Conservation (phyloP, 2,329 filamentous ascomycete genomes). For the Ceratocystis diversiconidia region DNA sequence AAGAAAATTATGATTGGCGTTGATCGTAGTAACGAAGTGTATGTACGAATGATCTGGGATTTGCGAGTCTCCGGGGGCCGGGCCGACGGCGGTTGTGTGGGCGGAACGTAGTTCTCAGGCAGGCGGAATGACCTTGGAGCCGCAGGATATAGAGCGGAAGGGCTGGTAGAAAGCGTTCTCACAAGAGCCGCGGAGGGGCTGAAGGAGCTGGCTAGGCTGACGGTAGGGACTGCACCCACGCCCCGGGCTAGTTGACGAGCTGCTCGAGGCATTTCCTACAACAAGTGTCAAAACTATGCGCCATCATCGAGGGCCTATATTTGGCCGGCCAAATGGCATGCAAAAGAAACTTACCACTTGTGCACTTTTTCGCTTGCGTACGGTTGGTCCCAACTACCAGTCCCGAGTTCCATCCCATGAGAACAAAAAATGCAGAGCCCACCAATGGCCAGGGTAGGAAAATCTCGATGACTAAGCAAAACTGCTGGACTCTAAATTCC, state of each 20-base stretch:
- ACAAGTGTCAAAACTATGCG: not conserved
- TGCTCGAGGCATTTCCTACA: constrained; percentile 16
- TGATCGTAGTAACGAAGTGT: constrained; percentile 75
- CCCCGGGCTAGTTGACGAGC: constrained; percentile 15
- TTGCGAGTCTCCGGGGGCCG: constrained; percentile 78
- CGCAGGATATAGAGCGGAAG: constrained; percentile 22
- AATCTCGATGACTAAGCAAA: not conserved
- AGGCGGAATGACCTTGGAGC: constrained; percentile 24
- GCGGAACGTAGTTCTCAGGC: constrained; percentile 40
- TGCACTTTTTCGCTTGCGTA: not conserved
- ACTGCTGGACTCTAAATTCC: not conserved
- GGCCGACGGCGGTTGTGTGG: constrained; percentile 74
- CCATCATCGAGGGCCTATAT: not conserved
- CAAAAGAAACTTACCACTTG: not conserved
- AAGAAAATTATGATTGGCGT: constrained; percentile 78
- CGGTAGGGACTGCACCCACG: not conserved
- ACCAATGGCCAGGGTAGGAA: not conserved
- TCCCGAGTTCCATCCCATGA: not conserved
- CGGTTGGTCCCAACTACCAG: not conserved
- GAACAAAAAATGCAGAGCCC: not conserved
- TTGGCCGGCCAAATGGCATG: not conserved
- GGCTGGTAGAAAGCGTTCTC: constrained; percentile 8
- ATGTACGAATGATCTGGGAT: constrained; percentile 71
- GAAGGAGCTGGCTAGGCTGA: not conserved
- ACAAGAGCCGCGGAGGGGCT: not conserved